A percentile compares a stretch with the other conserved stretches of the same genome.
phyloP scores from a whole-genome alignment of 192 early-diverging fungal genomes.

The Thamnidium elegans region DNA sequence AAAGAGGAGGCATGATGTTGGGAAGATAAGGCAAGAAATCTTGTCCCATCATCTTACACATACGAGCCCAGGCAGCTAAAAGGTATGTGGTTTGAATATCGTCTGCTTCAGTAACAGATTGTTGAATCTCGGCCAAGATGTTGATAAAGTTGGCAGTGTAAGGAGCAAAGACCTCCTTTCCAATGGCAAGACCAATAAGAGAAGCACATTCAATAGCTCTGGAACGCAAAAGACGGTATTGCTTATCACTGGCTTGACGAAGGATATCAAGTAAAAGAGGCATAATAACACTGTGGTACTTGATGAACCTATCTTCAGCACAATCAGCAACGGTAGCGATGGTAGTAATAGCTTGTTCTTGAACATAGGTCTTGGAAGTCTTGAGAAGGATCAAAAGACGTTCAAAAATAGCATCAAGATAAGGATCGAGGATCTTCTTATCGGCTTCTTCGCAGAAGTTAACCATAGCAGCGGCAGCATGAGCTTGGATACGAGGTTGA shows the following conservation, averaged over 20 bases:
- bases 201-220: slow-evolving; percentile 98
- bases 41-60: slow-evolving; percentile 91
- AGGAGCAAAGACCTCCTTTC: slow-evolving; percentile 80
- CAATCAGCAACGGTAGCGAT: slow-evolving; percentile 96
- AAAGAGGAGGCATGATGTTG: slow-evolving; percentile 90
- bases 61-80: slow-evolving; percentile 91
- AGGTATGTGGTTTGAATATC: slow-evolving; percentile 94
- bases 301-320: slow-evolving; percentile 85
- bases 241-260: slow-evolving; percentile 75
- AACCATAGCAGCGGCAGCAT: slow-evolving; percentile 94
- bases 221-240: slow-evolving; percentile 89
- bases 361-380: slow-evolving; percentile 86
- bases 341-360: slow-evolving; percentile 98
- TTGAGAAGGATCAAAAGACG: slow-evolving; percentile 81
- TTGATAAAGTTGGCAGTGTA: slow-evolving; percentile 79
- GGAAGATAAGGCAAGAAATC: slow-evolving; percentile 94
- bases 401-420: slow-evolving; percentile 87
- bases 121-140: slow-evolving; percentile 79
- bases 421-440: slow-evolving; percentile 81
- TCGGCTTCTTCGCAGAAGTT: slow-evolving; percentile 94
- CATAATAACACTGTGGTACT: slow-evolving; percentile 96
- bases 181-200: slow-evolving; percentile 91
- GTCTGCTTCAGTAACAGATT: slow-evolving; percentile 78
- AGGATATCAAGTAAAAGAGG: slow-evolving; percentile 90
- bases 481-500: slow-evolving; percentile 88